These are phyloP conservation scores for Amanita rubescens DNA, from an alignment of 768 basidiomycete genomes.

Conservation along the genomic window DNA sequence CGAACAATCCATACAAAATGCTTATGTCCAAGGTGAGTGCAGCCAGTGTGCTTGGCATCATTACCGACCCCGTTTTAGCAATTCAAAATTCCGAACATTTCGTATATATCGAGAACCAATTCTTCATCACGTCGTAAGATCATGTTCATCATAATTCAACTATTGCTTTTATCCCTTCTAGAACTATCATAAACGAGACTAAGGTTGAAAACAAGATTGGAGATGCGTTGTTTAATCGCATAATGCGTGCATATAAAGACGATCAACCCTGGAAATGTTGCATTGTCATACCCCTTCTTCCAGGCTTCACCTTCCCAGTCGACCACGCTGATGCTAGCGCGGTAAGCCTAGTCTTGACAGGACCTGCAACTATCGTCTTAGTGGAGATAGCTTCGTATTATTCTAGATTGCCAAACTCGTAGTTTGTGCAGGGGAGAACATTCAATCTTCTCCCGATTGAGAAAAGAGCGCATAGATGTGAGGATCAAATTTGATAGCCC, in stretches of 20 bases:
- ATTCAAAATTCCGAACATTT: slow-evolving; percentile 95
- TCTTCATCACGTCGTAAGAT: slow-evolving; percentile 77
- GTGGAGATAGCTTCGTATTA: slow-evolving; percentile 70
- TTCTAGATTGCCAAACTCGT: slow-evolving; percentile 90
- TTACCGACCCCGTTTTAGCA: slow-evolving; percentile 34
- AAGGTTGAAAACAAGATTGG: slow-evolving; percentile 91
- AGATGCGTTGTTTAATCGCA: slow-evolving; percentile 86
- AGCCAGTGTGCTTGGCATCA: neutral
- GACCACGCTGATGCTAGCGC: slow-evolving; percentile 92
- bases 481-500: slow-evolving; percentile 18
- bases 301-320: slow-evolving; percentile 89
- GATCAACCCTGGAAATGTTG: slow-evolving; percentile 85
- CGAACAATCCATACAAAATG: slow-evolving; percentile 92
- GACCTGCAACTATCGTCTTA: neutral
- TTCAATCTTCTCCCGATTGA: slow-evolving; percentile 83
- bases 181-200: slow-evolving; percentile 79
- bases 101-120: slow-evolving; percentile 96
- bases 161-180: slow-evolving; percentile 18
- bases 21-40: slow-evolving; percentile 75
- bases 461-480: slow-evolving; percentile 86
- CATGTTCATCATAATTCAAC: neutral
- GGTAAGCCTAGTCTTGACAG: slow-evolving; percentile 36
- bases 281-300: slow-evolving; percentile 85
- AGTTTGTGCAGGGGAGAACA: slow-evolving; percentile 83
- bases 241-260: slow-evolving; percentile 80